phyloP scores from a whole-genome alignment of 2,329 filamentous ascomycete species.

The Teratosphaeria epicoccoides region DNA sequence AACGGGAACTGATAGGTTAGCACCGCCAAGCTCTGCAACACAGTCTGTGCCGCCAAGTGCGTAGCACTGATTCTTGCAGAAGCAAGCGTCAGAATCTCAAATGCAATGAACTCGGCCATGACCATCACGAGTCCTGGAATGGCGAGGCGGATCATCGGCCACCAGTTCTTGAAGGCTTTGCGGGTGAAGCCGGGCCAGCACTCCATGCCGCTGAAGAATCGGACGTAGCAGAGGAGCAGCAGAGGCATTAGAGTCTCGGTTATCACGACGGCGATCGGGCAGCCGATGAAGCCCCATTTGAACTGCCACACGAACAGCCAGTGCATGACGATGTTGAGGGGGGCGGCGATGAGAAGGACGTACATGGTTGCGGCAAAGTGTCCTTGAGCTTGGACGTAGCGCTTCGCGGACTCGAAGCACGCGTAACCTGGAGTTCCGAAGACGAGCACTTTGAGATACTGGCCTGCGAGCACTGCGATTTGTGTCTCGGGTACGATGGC shows the following conservation, averaged over 20 bases:
- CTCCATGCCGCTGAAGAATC: conserved; percentile 58
- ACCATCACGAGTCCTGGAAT: conserved; percentile 89
- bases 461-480: conserved; percentile 59
- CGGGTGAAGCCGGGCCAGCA: conserved; percentile 75
- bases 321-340: conserved; percentile 70
- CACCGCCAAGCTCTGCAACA: conserved; percentile 65
- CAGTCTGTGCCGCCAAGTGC: conserved; percentile 76
- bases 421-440: conserved; percentile 65
- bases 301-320: conserved; percentile 65
- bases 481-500: conserved; percentile 59
- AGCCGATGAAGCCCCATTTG: conserved; percentile 62
- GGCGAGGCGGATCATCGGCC: conserved; percentile 75
- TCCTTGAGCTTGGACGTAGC: conserved; percentile 79
- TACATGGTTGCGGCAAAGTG: conserved; percentile 76
- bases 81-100: conserved; percentile 80
- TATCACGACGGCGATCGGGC: conserved; percentile 64
- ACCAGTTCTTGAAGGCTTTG: conserved; percentile 63
- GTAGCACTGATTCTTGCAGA: conserved; percentile 69
- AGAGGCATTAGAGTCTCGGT: conserved; percentile 66
- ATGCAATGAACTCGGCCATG: conserved; percentile 75
- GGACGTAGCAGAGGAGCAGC: conserved; percentile 63
- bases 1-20: conserved; percentile 89
- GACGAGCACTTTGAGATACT: conserved; percentile 61
- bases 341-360: conserved; percentile 70
- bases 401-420: conserved; percentile 68